phyloP scores from a whole-genome alignment of 192 early-diverging fungal species.

The Linnemannia elongata region DNA sequence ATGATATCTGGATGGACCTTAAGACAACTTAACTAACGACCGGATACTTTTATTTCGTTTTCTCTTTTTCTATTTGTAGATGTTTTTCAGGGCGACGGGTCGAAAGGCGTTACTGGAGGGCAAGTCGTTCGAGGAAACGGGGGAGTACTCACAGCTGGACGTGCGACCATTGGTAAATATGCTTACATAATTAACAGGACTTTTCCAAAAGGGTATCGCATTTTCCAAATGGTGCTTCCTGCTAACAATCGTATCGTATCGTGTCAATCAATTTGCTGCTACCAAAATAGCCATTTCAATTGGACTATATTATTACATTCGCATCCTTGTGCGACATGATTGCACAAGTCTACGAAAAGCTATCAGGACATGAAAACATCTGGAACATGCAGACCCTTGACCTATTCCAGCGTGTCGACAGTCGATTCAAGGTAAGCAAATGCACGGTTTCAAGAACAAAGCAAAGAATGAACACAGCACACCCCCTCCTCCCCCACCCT shows the following conservation, averaged over 20 bases:
- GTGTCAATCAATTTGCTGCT: too few relatives aligned
- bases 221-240: background rate
- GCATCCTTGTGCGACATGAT: slow-evolving; percentile 48
- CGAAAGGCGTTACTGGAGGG: slow-evolving; percentile 20
- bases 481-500: too few relatives aligned
- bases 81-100: slow-evolving; percentile 34
- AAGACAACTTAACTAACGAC: background rate
- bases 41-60: background rate
- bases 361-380: slow-evolving; percentile 12
- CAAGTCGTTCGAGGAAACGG: slow-evolving; percentile 41
- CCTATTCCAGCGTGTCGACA: slow-evolving; percentile 49
- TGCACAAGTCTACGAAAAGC: slow-evolving; percentile 44
- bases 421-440: slow-evolving; percentile 49
- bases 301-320: slow-evolving; percentile 51
- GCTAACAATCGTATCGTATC: too few relatives aligned
- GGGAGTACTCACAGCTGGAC: slow-evolving; percentile 49
- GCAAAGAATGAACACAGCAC: background rate
- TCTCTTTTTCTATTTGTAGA: slow-evolving; percentile 8
- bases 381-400: slow-evolving; percentile 36
- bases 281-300: slow-evolving; percentile 33
- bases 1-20: background rate
- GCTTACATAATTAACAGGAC: background rate
- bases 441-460: background rate
- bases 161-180: slow-evolving; percentile 38
- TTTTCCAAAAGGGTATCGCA: background rate